Evolutionary conservation across 208 protist species (phyloP), one percentile per base, ranked within the genome.

Genomic region (Leptomonas seymouri): DNA sequence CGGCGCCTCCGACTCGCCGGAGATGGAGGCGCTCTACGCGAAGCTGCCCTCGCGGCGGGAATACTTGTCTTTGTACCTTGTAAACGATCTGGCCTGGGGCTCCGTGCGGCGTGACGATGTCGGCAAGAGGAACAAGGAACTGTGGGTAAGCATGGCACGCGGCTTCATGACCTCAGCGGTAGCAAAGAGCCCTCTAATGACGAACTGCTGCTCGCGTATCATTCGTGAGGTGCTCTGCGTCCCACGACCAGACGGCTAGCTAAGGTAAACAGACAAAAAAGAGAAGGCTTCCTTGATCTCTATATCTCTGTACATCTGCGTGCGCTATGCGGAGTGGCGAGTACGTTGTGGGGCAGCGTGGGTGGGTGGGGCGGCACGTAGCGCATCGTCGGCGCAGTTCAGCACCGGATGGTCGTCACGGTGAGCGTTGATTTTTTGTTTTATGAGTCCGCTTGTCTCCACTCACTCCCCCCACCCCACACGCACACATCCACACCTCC

Each of bases 211-310:
- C 68, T 80, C 85, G 1, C 81, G 85, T 21, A 64, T 87, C 5
- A 71, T 87, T 39, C 63, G 67, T 7, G 75, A 91, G 53, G 79
- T 91, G 39, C 44, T 91, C 2, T 91, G 85, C 53, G 49, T 81
- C 0, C 63, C 67, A 0, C n/a, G 36, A 3, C 18, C 16, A 21
- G 50, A 25, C 20, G 23, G 34, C 3, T 48, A 48, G 44, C 44
- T 12, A 39, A 9, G 11, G 2, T 3, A 54, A 54, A 54, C 16
- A 39, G 34, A 39, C 7, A 39, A 3, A 9, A 39, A 39, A 39
- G 34, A 9, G 34, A 9, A 39, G 9, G 34, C 7, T 3, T n/a
- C n/a, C n/a, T n/a, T n/a, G n/a, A n/a, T n/a, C n/a, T n/a, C n/a
- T n/a, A 16, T 41, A 1, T 79, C 11, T 59, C 50, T 68, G 46